Conservation (phyloP, 129 eudicot genomes). For the Artemisia annua region DNA sequence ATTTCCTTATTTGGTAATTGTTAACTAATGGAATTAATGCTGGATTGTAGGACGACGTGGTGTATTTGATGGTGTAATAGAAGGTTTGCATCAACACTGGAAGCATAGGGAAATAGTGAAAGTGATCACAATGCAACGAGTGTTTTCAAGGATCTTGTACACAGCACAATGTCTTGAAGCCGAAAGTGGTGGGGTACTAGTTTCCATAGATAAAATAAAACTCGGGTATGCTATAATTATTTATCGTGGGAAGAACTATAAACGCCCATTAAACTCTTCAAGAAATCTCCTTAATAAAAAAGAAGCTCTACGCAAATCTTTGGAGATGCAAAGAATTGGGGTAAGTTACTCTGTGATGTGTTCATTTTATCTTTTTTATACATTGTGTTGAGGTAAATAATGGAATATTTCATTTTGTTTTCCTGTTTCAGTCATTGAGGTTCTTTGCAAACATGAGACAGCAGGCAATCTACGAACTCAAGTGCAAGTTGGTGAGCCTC, state of each 20-base stretch:
- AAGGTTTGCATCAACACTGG: conserved; percentile 98
- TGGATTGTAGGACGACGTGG: conserved; percentile 82
- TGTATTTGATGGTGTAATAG: conserved; percentile 90
- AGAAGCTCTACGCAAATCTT: conserved; percentile 79
- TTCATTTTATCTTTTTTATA: not conserved
- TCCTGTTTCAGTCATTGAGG: conserved; percentile 65
- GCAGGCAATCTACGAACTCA: conserved; percentile 57
- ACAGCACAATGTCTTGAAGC: conserved; percentile 78
- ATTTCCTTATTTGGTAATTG: not conserved
- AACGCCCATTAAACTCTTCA: conserved; percentile 56
- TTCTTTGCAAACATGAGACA: conserved; percentile 71
- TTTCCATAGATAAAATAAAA: conserved; percentile 77
- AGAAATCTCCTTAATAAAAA: conserved; percentile 65
- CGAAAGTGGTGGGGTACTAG: conserved; percentile 83
- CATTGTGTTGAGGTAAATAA: not conserved
- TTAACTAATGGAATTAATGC: not conserved
- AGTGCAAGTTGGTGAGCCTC: conserved; percentile 60
- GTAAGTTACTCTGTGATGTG: conserved; percentile 48
- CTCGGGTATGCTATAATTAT: conserved; percentile 91
- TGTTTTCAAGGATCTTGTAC: conserved; percentile 51
- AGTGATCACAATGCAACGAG: conserved; percentile 85
- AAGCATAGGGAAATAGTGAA: conserved; percentile 90
- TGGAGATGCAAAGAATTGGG: conserved; percentile 90
- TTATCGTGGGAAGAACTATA: conserved; percentile 91
- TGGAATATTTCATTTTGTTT: conserved; percentile 9